Conservation (phyloP, 768 basidiomycete species). For the Russula griseocarnosa region DNA sequence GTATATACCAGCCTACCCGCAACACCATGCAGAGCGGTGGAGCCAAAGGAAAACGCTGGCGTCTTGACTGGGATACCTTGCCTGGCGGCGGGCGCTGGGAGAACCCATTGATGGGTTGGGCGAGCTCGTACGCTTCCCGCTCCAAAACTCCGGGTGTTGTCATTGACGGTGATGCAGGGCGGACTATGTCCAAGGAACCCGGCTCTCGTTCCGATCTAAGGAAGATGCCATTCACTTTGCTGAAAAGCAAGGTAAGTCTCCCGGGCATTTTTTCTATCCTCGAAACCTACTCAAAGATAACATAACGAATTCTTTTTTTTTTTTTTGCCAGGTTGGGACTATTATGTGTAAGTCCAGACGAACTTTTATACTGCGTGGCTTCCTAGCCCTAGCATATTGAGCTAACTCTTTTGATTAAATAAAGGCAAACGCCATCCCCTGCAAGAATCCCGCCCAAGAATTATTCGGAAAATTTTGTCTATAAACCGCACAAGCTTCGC, state of each 20-base stretch:
- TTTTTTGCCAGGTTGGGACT: conserved; percentile 75
- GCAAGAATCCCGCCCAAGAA: conserved; percentile 80
- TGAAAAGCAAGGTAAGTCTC: conserved; percentile 82
- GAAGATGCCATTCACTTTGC: conserved; percentile 93
- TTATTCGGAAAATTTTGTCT: conserved; percentile 88
- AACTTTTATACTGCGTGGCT: not conserved
- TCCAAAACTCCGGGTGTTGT: not conserved
- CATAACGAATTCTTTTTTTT: conserved; percentile 2
- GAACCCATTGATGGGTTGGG: conserved; percentile 97
- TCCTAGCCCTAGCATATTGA: not conserved
- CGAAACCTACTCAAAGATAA: conserved; percentile 3
- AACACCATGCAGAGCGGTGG: conserved; percentile 95
- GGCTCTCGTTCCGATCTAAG: conserved; percentile 75
- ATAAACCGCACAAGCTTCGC: conserved; percentile 73
- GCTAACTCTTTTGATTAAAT: conserved; percentile 3
- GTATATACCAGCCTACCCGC: conserved; percentile 89
- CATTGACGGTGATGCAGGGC: conserved; percentile 49
- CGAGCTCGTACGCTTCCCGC: conserved; percentile 71
- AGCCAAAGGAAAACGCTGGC: conserved; percentile 83
- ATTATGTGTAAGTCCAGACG: conserved; percentile 67
- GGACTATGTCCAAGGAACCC: conserved; percentile 93
- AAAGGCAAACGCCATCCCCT: conserved; percentile 54
- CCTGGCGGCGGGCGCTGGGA: conserved; percentile 92
- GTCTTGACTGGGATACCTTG: conserved; percentile 92
- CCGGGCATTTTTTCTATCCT: not conserved